These are phyloP conservation scores for Tolypocladium tropicale DNA, from an alignment of 2,329 filamentous ascomycete genomes.

Conservation along the genomic window DNA sequence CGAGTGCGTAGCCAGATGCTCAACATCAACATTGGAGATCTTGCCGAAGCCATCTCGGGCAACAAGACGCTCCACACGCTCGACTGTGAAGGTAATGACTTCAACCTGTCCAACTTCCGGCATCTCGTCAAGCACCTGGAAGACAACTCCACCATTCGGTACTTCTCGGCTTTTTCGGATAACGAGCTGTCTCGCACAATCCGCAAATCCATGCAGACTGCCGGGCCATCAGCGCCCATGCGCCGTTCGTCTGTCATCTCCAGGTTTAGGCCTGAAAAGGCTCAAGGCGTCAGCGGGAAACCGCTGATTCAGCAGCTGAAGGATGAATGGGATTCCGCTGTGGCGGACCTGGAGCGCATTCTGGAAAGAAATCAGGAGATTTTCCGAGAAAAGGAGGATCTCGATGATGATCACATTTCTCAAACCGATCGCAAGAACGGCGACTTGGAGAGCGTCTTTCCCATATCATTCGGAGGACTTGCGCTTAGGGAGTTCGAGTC, in stretches of 20 bases:
- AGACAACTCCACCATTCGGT: constrained; percentile 30
- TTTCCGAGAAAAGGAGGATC: constrained; percentile 10
- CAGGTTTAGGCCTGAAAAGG: constrained; percentile 21
- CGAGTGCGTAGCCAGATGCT: constrained; percentile 46
- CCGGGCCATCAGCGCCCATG: constrained; percentile 13
- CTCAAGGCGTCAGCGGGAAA: constrained; percentile 15
- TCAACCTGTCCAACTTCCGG: constrained; percentile 40
- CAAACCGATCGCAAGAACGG: constrained; percentile 9
- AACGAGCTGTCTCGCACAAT: constrained; percentile 24
- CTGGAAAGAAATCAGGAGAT: constrained; percentile 24
- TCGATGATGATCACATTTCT: constrained; percentile 5
- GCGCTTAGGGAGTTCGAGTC: constrained; percentile 19
- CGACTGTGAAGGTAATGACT: constrained; percentile 44
- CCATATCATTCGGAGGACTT: constrained; percentile 25
- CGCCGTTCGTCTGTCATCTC: constrained; percentile 24
- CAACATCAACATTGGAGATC: constrained; percentile 40
- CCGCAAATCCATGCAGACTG: constrained; percentile 20
- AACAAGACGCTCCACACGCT: constrained; percentile 40
- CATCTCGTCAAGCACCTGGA: constrained; percentile 35
- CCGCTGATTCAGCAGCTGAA: constrained; percentile 25
- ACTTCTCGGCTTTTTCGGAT: constrained; percentile 31
- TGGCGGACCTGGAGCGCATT: constrained; percentile 20
- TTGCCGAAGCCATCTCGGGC: constrained; percentile 37
- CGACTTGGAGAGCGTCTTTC: constrained; percentile 17
- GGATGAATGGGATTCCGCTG: constrained; percentile 27